These are phyloP conservation scores for Vinca minor DNA, from an alignment of 257 asterid species.

Conservation along the genomic window DNA sequence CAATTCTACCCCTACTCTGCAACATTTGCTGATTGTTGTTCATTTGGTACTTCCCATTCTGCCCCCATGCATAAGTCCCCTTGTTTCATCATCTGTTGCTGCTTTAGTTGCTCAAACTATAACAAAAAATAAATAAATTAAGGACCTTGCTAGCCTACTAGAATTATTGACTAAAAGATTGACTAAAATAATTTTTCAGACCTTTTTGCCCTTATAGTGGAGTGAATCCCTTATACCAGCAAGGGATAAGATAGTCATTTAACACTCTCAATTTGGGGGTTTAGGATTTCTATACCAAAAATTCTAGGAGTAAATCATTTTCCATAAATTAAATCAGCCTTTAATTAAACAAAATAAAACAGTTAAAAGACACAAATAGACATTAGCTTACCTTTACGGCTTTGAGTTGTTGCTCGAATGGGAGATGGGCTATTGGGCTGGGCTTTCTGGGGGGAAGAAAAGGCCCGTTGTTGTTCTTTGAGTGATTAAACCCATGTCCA, in stretches of 20 bases:
- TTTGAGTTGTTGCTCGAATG: constrained; percentile 38
- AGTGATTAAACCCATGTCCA: constrained; percentile 29
- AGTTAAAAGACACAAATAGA: background rate
- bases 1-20: constrained; percentile 24
- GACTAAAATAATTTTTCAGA: too few species aligned
- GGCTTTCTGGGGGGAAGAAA: constrained; percentile 18
- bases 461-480: constrained; percentile 14
- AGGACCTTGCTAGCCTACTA: too few species aligned
- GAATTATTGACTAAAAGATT: background rate
- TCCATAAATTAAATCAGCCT: too few species aligned
- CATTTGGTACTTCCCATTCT: constrained; percentile 18
- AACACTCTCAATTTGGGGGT: too few species aligned
- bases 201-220: too few species aligned
- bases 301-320: too few species aligned
- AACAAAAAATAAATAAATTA: background rate
- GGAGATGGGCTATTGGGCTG: constrained; percentile 23
- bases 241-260: too few species aligned
- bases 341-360: too few species aligned
- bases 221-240: too few species aligned
- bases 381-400: constrained; percentile 30
- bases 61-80: constrained; percentile 25
- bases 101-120: constrained; percentile 35
- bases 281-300: too few species aligned
- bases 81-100: constrained; percentile 31
- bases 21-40: constrained; percentile 20